Evolutionary conservation across 108 stramenopile species (phyloP).

Genomic region (Skeletonema menzelii): DNA sequence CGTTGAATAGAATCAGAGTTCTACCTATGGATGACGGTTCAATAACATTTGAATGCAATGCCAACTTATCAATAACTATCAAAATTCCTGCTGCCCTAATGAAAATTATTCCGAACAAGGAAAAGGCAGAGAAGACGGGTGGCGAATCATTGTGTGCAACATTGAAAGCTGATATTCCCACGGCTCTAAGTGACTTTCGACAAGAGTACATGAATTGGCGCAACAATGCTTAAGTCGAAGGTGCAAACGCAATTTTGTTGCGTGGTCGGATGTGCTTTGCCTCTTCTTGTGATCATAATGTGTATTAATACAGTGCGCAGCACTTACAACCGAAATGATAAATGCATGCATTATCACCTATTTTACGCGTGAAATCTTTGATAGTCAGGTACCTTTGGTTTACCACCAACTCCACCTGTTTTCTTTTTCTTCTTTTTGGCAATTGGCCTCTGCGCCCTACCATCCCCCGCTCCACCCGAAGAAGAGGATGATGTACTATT

Average conservation of each 20-base stretch:
- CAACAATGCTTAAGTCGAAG: neutral
- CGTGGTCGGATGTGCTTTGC: neutral
- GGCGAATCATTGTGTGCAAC: slow-evolving; percentile 29
- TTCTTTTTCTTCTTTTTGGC: slow-evolving; percentile 52
- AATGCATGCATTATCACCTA: neutral
- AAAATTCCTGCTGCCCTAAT: slow-evolving; percentile 35
- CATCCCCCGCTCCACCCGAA: slow-evolving; percentile 37
- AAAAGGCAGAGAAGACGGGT: slow-evolving; percentile 34
- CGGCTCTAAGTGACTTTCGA: slow-evolving; percentile 23
- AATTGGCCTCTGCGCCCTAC: slow-evolving; percentile 35
- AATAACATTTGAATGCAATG: slow-evolving; percentile 36
- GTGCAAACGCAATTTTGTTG: no score
- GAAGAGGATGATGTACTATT: slow-evolving; percentile 37
- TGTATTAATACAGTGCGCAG: neutral
- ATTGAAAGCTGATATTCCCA: slow-evolving; percentile 35
- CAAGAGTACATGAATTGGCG: slow-evolving; percentile 29
- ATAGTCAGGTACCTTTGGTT: slow-evolving; percentile 71
- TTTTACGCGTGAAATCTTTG: slow-evolving; percentile 83
- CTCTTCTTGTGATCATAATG: neutral
- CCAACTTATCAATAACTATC: slow-evolving; percentile 20
- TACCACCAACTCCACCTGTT: slow-evolving; percentile 38
- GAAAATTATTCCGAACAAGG: slow-evolving; percentile 39
- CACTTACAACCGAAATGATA: neutral
- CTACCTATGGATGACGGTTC: slow-evolving; percentile 14
- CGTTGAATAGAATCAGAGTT: slow-evolving; percentile 29